phyloP scores from a whole-genome alignment of 1,284 basidiomycete species.

The Moesziomyces globuligerus region DNA sequence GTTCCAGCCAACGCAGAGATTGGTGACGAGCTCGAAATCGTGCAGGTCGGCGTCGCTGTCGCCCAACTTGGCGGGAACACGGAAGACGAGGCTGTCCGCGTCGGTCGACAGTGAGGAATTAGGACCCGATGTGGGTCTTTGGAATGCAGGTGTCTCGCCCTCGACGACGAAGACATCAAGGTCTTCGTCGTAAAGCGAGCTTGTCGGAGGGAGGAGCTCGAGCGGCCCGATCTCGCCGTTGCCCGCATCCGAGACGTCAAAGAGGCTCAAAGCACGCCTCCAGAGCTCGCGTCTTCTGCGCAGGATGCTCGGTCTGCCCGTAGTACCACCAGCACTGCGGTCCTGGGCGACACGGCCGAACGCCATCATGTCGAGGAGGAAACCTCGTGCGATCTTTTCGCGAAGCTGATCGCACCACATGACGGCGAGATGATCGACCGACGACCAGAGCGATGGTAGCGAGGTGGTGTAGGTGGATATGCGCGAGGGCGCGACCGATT shows the following conservation, averaged over 20 bases:
- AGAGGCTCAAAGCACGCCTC: slow-evolving; percentile 44
- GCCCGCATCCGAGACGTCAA: slow-evolving; percentile 34
- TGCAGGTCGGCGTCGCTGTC: slow-evolving; percentile 19
- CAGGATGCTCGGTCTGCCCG: slow-evolving; percentile 14
- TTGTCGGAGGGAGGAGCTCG: slow-evolving; percentile 11
- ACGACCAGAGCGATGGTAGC: slow-evolving; percentile 89
- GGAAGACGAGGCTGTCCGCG: slow-evolving; percentile 13
- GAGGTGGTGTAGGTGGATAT: slow-evolving; percentile 77
- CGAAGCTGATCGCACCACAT: slow-evolving; percentile 99
- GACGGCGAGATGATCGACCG: slow-evolving; percentile 94
- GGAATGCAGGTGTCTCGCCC: slow-evolving; percentile 12
- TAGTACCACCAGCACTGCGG: slow-evolving; percentile 22
- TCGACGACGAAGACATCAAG: slow-evolving; percentile 23
- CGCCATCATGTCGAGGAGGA: slow-evolving; percentile 49
- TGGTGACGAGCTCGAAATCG: slow-evolving; percentile 59
- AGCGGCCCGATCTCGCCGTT: slow-evolving; percentile 27
- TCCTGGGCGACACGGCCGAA: slow-evolving; percentile 40
- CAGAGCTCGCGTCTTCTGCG: slow-evolving; percentile 52
- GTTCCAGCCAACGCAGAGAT: slow-evolving; percentile 51
- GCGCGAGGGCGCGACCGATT: slow-evolving; percentile 66
- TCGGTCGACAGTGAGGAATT: slow-evolving; percentile 11
- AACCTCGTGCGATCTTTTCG: slow-evolving; percentile 77
- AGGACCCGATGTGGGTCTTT: slow-evolving; percentile 3
- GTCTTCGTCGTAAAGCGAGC: slow-evolving; percentile 19
- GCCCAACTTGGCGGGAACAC: slow-evolving; percentile 21